A percentile compares a stretch with the other conserved stretches of the same genome.
phyloP scores from a whole-genome alignment of 805 yeast genomes.

The Soucietia sequanensis region DNA sequence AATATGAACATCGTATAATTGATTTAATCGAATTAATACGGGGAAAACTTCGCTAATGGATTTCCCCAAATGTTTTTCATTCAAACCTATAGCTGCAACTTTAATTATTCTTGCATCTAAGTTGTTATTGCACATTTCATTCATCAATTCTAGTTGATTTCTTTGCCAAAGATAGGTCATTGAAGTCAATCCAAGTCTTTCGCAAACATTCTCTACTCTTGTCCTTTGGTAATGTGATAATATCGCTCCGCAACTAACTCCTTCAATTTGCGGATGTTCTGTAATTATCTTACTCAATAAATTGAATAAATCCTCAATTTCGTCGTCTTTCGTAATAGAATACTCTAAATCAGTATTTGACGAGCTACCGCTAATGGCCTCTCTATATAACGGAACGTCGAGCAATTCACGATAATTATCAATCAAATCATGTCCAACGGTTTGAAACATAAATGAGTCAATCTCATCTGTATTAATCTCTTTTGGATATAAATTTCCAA shows the following conservation, averaged over 20 bases:
- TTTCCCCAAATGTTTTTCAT: conserved; percentile 64
- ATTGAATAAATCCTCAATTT: conserved; percentile 75
- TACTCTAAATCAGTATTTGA: conserved; percentile 70
- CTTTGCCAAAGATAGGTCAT: conserved; percentile 90
- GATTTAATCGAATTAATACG: conserved; percentile 54
- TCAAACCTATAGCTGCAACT: conserved; percentile 90
- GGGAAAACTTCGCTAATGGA: conserved; percentile 62
- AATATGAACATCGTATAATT: conserved; percentile 76
- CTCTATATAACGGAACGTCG: conserved; percentile 77
- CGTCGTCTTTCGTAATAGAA: conserved; percentile 66
- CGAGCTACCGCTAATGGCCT: conserved; percentile 60
- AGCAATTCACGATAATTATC: conserved; percentile 64
- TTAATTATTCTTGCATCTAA: conserved; percentile 84
- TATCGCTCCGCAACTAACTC: conserved; percentile 94
- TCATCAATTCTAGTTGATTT: conserved; percentile 74
- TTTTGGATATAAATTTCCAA: conserved; percentile 70
- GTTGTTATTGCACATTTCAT: conserved; percentile 68
- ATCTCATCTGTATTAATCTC: conserved; percentile 53
- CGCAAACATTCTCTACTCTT: conserved; percentile 89
- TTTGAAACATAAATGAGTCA: conserved; percentile 96
- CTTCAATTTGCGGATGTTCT: conserved; percentile 71
- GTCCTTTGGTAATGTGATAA: conserved; percentile 93
- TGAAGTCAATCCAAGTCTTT: conserved; percentile 62
- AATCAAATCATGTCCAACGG: conserved; percentile 87
- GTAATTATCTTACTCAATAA: conserved; percentile 49